Percentiles rank a stretch among this genome's conserved stretches.
Evolutionary conservation across 2,329 filamentous ascomycete species (phyloP).

Genomic region (Neofusicoccum sp.): DNA sequence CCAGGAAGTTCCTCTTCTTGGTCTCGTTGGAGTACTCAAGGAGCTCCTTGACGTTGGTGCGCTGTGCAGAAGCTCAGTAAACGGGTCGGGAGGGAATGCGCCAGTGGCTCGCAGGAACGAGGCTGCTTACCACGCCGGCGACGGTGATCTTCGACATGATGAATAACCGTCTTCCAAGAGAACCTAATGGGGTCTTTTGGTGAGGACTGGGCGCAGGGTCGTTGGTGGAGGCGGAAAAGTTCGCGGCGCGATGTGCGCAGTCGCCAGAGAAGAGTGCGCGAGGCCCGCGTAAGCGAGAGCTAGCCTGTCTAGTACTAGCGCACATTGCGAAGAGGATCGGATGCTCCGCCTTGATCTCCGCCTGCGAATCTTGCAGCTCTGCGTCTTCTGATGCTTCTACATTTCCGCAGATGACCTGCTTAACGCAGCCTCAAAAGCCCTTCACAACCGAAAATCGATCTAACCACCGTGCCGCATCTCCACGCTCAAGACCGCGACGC

Average conservation of each 20-base stretch:
- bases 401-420: too few relatives aligned
- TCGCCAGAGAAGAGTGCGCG: slow-evolving; percentile 9
- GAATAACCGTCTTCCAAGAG: slow-evolving; percentile 53
- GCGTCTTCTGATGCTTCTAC: neutral
- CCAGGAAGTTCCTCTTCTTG: slow-evolving; percentile 98
- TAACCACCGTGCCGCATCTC: neutral
- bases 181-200: slow-evolving; percentile 27
- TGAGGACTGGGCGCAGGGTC: slow-evolving; percentile 21
- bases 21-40: slow-evolving; percentile 85
- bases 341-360: too few relatives aligned
- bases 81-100: slow-evolving; percentile 19
- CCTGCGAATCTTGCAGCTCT: neutral
- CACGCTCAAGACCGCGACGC: neutral
- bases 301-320: neutral
- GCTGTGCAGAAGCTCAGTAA: slow-evolving; percentile 69
- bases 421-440: neutral
- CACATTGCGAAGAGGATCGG: neutral
- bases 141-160: slow-evolving; percentile 85
- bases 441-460: neutral
- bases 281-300: slow-evolving; percentile 15
- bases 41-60: slow-evolving; percentile 89
- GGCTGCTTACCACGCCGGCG: slow-evolving; percentile 35
- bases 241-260: neutral
- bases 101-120: slow-evolving; percentile 2
- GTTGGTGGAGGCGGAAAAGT: slow-evolving; percentile 19